phyloP scores from a whole-genome alignment of 805 yeast genomes.

The Lipomyces sp. region DNA sequence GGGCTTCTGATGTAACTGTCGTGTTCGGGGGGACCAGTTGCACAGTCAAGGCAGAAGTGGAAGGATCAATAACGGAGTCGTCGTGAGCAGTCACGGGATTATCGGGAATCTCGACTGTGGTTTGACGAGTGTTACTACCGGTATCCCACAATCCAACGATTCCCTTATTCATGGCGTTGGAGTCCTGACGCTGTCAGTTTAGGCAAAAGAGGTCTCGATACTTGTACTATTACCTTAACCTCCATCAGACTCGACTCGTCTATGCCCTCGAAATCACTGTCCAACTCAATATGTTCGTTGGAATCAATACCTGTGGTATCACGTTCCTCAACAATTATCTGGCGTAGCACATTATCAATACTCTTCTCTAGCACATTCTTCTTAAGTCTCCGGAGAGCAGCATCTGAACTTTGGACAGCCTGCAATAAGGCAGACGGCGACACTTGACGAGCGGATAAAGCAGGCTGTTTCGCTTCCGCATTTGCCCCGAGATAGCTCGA shows the following conservation, averaged over 20 bases:
- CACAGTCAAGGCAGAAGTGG: background rate
- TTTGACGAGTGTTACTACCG: conserved; percentile 39
- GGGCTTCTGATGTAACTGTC: background rate
- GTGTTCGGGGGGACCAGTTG: background rate
- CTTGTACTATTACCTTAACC: conserved; percentile 47
- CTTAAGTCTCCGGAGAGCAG: conserved; percentile 71
- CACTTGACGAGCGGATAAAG: conserved; percentile 14
- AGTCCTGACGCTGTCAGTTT: conserved; percentile 46
- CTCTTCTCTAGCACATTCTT: conserved; percentile 64
- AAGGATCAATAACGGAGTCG: background rate
- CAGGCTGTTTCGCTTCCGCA: conserved; percentile 2
- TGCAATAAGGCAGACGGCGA: conserved; percentile 33
- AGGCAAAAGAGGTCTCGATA: too few relatives aligned
- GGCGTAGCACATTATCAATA: conserved; percentile 55
- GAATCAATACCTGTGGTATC: conserved; percentile 38
- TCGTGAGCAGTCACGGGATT: conserved; percentile 6
- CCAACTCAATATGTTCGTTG: conserved; percentile 39
- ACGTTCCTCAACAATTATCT: conserved; percentile 15
- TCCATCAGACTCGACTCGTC: conserved; percentile 63
- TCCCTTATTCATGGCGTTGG: conserved; percentile 74
- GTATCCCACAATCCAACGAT: conserved; percentile 70
- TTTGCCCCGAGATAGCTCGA: conserved; percentile 38
- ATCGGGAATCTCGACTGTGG: conserved; percentile 24
- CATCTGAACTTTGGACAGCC: conserved; percentile 60
- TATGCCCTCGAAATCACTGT: conserved; percentile 50